phyloP scores from a whole-genome alignment of 2,329 filamentous ascomycete genomes.

The Phaeosphaeria sp. region DNA sequence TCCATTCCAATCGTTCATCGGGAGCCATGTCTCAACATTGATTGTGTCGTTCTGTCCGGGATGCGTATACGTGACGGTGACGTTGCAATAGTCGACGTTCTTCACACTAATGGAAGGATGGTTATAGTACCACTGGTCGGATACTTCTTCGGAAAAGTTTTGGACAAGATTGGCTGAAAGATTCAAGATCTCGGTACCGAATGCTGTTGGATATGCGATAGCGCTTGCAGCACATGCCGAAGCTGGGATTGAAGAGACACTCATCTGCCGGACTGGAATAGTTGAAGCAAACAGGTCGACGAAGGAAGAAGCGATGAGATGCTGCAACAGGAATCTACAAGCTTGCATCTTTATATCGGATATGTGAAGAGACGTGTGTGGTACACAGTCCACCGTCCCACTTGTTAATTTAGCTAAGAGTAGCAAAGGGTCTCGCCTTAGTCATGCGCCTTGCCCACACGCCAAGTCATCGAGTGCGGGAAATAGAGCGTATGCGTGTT shows the following conservation, averaged over 20 bases:
- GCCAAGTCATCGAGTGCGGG: not conserved
- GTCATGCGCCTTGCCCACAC: not conserved
- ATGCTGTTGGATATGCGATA: conserved; percentile 11
- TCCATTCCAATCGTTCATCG: conserved; percentile 29
- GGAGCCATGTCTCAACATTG: conserved; percentile 42
- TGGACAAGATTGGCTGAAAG: conserved; percentile 17
- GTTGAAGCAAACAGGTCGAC: not conserved
- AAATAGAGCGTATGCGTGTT: not conserved
- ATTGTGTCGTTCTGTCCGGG: conserved; percentile 44
- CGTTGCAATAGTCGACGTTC: conserved; percentile 32
- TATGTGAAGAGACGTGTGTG: not conserved
- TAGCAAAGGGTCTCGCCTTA: not conserved
- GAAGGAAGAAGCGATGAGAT: not conserved
- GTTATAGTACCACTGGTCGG: conserved; percentile 15
- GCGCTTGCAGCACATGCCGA: conserved; percentile 9
- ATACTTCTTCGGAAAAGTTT: conserved; percentile 17
- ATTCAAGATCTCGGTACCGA: conserved; percentile 18
- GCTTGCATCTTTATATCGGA: conserved; percentile 1
- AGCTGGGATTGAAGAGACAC: not conserved
- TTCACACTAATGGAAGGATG: conserved; percentile 4
- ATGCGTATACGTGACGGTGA: conserved; percentile 50
- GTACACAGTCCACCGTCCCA: not conserved
- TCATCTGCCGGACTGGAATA: not conserved
- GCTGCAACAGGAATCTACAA: not conserved
- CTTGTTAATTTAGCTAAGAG: not conserved